A percentile compares a stretch with the other conserved stretches of the same genome.
phyloP scores from a whole-genome alignment of 2,329 filamentous ascomycete genomes.

The Didymella exigua region DNA sequence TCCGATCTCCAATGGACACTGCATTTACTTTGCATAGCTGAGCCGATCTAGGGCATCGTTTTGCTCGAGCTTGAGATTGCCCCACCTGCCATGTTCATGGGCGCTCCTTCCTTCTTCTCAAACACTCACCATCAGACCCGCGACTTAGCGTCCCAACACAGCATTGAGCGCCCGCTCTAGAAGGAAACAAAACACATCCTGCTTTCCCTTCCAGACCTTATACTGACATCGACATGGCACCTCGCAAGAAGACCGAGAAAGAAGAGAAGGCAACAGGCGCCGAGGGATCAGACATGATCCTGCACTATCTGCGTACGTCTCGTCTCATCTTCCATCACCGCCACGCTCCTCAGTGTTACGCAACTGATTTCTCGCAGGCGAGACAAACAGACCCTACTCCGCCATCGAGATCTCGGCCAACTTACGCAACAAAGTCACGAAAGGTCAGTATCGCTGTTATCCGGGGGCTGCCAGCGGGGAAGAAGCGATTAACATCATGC shows the following conservation, averaged over 20 bases:
- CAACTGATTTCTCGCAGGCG: conserved; percentile 41
- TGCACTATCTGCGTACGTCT: conserved; percentile 58
- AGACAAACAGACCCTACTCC: conserved; percentile 62
- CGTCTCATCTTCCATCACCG: background rate
- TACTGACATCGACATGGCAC: conserved; percentile 35
- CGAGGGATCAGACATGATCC: conserved; percentile 52
- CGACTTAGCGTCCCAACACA: background rate
- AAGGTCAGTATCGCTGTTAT: conserved; percentile 46
- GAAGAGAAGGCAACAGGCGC: conserved; percentile 42
- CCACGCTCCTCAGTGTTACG: background rate
- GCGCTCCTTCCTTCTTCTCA: conserved; percentile 11
- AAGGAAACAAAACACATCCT: no score
- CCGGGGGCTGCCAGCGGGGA: background rate
- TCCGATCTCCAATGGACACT: background rate
- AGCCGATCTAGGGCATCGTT: background rate
- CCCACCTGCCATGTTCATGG: conserved; percentile 16
- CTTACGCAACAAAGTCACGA: conserved; percentile 65
- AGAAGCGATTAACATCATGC: conserved; percentile 23
- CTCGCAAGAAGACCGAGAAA: conserved; percentile 45
- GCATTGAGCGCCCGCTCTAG: background rate
- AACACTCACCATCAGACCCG: background rate
- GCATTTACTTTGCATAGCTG: background rate
- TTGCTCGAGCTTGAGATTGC: background rate
- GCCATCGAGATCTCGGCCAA: conserved; percentile 66
- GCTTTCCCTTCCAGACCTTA: no score